Evolutionary conservation across 306 rosid genomes (phyloP), one percentile per base, ranked within the genome.

Genomic region (Quercus suber): DNA sequence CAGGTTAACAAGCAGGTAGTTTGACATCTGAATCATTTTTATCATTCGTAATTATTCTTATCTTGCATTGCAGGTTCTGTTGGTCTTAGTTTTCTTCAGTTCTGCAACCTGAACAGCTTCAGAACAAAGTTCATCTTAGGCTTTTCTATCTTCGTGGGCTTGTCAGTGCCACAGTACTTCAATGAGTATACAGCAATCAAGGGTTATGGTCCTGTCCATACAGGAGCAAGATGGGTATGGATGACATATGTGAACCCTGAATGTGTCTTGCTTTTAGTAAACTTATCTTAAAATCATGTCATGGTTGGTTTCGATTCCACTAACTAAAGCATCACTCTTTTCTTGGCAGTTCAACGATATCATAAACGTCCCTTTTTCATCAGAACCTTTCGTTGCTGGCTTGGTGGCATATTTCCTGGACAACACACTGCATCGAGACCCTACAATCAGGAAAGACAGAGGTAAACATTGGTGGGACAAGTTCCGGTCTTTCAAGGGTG

Each of bases 381-480:
- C 99, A 2, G 89, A 93, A 84, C 92, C 99, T 4, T 96, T 96
- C 30, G 99, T 96, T 2, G 99, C 98, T 0, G 99, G 97, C 37
- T 45, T 71, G 17, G 64, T 96, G 21, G 99, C 98, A 7, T 96
- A 90, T 84, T 96, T 96, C 84, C 76, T 96, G 72, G 98, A 96
- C 82, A 96, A 90, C 86, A 96, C 99, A 0, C 75, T 96, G 63
- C 96, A 93, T 64, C 86, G 84, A 78, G 98, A 90, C 1, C n/a
- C 43, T 1, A 9, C 78, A 11, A 83, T 89, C 74, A 79, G 94
- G 81, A 96, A 96, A 82, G 99, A 96, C 85, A 83, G 98, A 20
- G 99, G 99, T n/a, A 96, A 91, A 79, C 89, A 90, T 73, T 96
- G 98, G 97, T 96, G 99, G 99, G 97, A 93, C 83, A 96, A 93